These are phyloP conservation scores for Quercus phellos DNA, from an alignment of 331 rosid genomes.

Conservation along the genomic window DNA sequence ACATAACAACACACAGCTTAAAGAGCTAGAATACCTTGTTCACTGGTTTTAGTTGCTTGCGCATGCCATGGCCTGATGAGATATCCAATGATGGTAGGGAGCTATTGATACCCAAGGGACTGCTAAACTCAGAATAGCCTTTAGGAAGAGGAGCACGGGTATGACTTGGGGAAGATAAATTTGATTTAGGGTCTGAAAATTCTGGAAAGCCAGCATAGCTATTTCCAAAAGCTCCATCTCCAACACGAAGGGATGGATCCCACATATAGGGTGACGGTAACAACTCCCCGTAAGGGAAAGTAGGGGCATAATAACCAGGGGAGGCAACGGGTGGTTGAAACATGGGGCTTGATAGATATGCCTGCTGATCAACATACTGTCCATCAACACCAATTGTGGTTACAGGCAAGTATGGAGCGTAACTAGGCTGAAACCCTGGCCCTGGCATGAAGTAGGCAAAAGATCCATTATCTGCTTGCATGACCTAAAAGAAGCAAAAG, in stretches of 20 bases:
- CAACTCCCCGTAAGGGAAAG: slow-evolving; percentile 48
- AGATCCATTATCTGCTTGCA: slow-evolving; percentile 86
- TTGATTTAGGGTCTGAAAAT: slow-evolving; percentile 39
- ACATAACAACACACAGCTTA: not conserved
- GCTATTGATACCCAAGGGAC: slow-evolving; percentile 26
- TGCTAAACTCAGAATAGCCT: slow-evolving; percentile 29
- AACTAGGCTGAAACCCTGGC: slow-evolving; percentile 70
- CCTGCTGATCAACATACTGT: slow-evolving; percentile 54
- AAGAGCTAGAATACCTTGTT: slow-evolving; percentile 48
- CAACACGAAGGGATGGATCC: slow-evolving; percentile 44
- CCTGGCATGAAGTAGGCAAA: slow-evolving; percentile 74
- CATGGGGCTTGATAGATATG: slow-evolving; percentile 49
- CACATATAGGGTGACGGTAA: slow-evolving; percentile 43
- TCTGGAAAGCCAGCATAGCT: slow-evolving; percentile 33
- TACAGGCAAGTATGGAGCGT: slow-evolving; percentile 41
- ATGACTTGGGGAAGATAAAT: slow-evolving; percentile 41
- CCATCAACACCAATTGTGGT: slow-evolving; percentile 49
- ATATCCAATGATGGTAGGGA: slow-evolving; percentile 33
- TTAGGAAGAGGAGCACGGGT: slow-evolving; percentile 26
- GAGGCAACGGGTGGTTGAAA: slow-evolving; percentile 47
- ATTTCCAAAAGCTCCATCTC: slow-evolving; percentile 44
- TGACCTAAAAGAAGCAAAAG: slow-evolving; percentile 51
- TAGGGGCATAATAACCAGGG: slow-evolving; percentile 47
- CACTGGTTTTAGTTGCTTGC: slow-evolving; percentile 44
- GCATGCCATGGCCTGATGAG: slow-evolving; percentile 37